Evolutionary conservation across 2,329 filamentous ascomycete species (phyloP), one percentile per base, ranked within the genome.

Genomic region (Ascochyta clinopodiicola): DNA sequence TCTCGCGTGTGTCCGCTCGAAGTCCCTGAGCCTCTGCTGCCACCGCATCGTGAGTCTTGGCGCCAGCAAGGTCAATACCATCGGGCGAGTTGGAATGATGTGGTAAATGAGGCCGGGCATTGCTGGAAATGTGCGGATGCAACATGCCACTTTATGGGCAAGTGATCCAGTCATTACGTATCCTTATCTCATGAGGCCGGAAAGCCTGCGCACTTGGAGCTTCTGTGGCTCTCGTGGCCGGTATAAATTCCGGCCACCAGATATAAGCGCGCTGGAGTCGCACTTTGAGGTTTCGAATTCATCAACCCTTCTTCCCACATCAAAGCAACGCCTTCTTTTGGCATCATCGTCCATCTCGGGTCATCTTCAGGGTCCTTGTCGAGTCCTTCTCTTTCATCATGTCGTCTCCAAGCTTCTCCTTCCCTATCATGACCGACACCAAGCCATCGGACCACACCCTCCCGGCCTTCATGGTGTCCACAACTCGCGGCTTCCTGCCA

Each of bases 391-490:
- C 45, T 42, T 24, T 34, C 87, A 88, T 31, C 43, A 73, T 74
- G 69, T 45, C 67, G 50, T 50, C 60, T 29, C 56, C 67, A 39
- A 51, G 60, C n/a, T 75, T 76, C 47, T 53, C 73, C 59, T 90
- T 90, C 72, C 77, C 81, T 50, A 84, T 91, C 75, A 80, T 91
- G 38, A 77, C 81, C 52, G 87, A 89, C 77, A 83, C 86, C 55
- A 80, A 77, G 71, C 85, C 86, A 1, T 75, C 86, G 56, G 86
- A 90, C 74, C 82, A 71, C 51, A 82, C 85, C 38, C 79, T 91
- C 25, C 87, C 87, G 6, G 86, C 89, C 65, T 93, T 93, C 80
- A 91, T 91, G 86, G 89, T 92, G 35, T 91, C 89, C 39, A 91
- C 86, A 21, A 84, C 85, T 4, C 82, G 88, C 54, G 90, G 90